These are phyloP conservation scores for Plasmopara muralis DNA, from an alignment of 352 stramenopile genomes.

Conservation along the genomic window DNA sequence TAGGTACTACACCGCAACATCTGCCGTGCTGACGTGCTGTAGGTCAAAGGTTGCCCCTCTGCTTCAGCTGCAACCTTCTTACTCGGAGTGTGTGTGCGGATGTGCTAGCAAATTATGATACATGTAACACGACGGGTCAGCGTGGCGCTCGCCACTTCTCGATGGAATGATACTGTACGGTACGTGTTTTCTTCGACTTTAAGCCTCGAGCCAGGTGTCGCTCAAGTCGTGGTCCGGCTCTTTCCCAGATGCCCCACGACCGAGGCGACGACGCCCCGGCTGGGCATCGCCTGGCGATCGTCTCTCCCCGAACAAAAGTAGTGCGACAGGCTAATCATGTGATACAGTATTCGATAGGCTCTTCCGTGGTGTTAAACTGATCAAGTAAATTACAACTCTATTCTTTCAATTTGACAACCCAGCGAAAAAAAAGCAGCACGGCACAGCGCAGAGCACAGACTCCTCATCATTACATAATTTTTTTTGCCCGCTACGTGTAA, in stretches of 20 bases:
- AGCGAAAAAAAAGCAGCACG: constrained; percentile 4
- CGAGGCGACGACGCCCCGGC: background rate
- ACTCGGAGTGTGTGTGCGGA: constrained; percentile 2
- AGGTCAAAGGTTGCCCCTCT: constrained; percentile 1
- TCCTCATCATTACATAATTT: constrained; percentile 73
- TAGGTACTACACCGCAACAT: constrained; percentile 19
- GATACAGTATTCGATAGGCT: constrained; percentile 29
- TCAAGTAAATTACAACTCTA: constrained; percentile 11
- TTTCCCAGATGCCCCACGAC: constrained; percentile 19
- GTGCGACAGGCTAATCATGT: constrained; percentile 30
- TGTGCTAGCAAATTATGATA: background rate
- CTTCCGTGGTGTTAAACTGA: constrained; percentile 18
- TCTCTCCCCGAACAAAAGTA: constrained; percentile 21
- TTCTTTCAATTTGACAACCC: constrained; percentile 24
- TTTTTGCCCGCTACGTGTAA: constrained; percentile 47
- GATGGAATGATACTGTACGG: background rate
- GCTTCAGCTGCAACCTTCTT: background rate
- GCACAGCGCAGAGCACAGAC: constrained; percentile 20
- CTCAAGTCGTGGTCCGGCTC: constrained; percentile 20
- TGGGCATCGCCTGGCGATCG: constrained; percentile 1
- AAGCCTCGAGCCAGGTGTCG: constrained; percentile 1
- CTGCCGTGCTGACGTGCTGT: constrained; percentile 11
- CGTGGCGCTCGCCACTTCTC: background rate
- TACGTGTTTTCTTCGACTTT: background rate
- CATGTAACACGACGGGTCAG: constrained; percentile 8